Evolutionary conservation across 495 filamentous ascomycete species (phyloP).

Genomic region (Lasiosphaeris hirsuta): DNA sequence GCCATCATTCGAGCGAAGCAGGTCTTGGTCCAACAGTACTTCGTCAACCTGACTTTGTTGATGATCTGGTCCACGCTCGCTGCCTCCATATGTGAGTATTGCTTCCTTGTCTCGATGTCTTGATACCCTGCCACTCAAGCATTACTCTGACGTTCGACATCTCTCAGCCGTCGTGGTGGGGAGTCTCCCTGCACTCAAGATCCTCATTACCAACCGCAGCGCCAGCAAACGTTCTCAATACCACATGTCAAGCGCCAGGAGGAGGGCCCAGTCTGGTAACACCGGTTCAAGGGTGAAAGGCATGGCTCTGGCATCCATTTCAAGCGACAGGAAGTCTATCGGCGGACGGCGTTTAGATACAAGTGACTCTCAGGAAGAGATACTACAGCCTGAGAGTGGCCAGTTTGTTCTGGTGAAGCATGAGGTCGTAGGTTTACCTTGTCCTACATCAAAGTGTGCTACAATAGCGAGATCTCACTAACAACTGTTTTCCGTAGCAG

Average conservation of each 20-base stretch:
- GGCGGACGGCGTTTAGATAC: conserved; percentile 10
- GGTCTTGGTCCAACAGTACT: conserved; percentile 29
- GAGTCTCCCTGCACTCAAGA: conserved; percentile 47
- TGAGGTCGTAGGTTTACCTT: conserved; percentile 21
- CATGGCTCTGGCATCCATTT: conserved; percentile 21
- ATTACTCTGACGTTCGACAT: background rate
- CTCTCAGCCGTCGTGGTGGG: conserved; percentile 45
- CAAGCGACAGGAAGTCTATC: conserved; percentile 20
- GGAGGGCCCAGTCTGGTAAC: conserved; percentile 14
- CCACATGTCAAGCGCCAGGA: conserved; percentile 28
- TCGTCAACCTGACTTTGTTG: conserved; percentile 34
- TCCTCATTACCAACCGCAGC: conserved; percentile 51
- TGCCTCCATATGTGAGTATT: conserved; percentile 31
- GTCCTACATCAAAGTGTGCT: background rate
- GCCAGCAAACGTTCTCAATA: conserved; percentile 56
- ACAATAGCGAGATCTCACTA: background rate
- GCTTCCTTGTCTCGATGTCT: background rate
- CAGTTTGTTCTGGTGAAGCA: conserved; percentile 27
- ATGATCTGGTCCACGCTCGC: conserved; percentile 37
- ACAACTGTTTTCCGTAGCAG: conserved; percentile 1
- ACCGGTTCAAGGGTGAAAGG: conserved; percentile 13
- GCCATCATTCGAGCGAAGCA: conserved; percentile 47
- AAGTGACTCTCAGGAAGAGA: conserved; percentile 26
- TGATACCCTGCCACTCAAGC: background rate
- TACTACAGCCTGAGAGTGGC: conserved; percentile 18